A percentile compares a stretch with the other conserved stretches of the same genome.
These are phyloP conservation scores for Penicillium corylophilum DNA, from an alignment of 2,329 filamentous ascomycete species.

Conservation along the genomic window DNA sequence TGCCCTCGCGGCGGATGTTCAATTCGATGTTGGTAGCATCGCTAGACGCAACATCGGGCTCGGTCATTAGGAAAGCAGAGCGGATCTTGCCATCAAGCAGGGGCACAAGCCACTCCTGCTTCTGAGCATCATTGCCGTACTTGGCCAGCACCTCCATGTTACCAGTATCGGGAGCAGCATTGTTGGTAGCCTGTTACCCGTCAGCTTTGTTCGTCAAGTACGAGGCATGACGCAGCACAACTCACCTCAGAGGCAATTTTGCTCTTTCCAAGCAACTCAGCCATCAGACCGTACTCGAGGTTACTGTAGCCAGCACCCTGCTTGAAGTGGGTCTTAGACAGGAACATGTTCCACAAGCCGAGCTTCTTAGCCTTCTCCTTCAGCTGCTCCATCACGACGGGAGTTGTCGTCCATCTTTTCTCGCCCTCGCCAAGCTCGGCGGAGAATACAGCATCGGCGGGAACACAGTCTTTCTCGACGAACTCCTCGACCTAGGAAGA, in stretches of 20 bases:
- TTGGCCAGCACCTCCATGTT: constrained; percentile 96
- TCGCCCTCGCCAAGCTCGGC: constrained; percentile 77
- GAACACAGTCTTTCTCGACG: constrained; percentile 92
- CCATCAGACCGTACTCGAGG: constrained; percentile 96
- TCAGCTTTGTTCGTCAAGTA: background rate
- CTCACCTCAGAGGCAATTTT: constrained; percentile 69
- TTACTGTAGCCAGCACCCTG: constrained; percentile 94
- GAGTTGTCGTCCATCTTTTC: constrained; percentile 76
- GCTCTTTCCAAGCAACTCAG: constrained; percentile 89
- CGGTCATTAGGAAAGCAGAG: constrained; percentile 91
- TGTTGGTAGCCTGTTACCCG: constrained; percentile 67
- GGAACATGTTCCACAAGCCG: constrained; percentile 97
- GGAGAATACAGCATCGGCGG: constrained; percentile 75
- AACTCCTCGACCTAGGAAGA: constrained; percentile 77
- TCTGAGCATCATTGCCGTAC: constrained; percentile 83
- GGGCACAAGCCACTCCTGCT: constrained; percentile 77
- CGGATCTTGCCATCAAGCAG: constrained; percentile 81
- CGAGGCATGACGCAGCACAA: background rate
- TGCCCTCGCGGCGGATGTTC: constrained; percentile 75
- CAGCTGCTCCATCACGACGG: constrained; percentile 79
- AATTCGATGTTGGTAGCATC: constrained; percentile 93
- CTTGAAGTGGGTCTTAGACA: constrained; percentile 91
- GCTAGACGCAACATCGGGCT: constrained; percentile 81
- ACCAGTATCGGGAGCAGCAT: constrained; percentile 85
- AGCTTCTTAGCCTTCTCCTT: constrained; percentile 79